Base-by-base conservation (phyloP, 31 red algal species). In the Odonthalia washingtoniensis region DNA sequence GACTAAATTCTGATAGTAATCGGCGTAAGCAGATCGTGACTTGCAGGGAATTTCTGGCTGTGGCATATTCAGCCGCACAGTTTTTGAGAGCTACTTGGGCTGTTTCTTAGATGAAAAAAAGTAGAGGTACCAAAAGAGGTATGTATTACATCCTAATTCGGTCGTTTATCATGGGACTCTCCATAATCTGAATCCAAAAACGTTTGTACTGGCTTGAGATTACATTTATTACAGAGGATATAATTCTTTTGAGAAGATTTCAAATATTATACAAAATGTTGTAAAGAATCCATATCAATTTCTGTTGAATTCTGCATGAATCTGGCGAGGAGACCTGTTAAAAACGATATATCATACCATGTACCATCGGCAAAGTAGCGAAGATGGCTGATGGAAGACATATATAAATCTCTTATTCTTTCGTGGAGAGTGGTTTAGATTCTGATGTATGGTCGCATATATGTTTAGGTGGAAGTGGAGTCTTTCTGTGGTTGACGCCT, bases 291-390 rank as follows among this genome's bases (percentile, higher is more conserved):
- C 21, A 14, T 21, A 21, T 57, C 21, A 14, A 14, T 14, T 57
- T 57, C 21, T 57, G 49, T 57, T 21, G 49, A 21, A 21, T 57
- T 57, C 12, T 57, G 9, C 12, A 14, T 57, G 49, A 14, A 21
- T 14, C 21, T 14, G 3, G 77, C 77, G 1, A 80, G 49, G 1
- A 4, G 40, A 2, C 16, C 1, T 2, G 40, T 52, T 30, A 64
- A 31, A 64, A 64, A 80, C 1, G 77, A 37, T 38, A 64, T 80
- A 24, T 80, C 77, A 31, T 44, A 52, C 12, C 46, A 26, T 31
- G 46, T 80, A 52, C 77, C 27, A 52, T 80, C 77, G 1, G 77
- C 45, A 1, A 80, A 5, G 46, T 36, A 80, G 24, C 4, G 77
- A 1, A 80, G 49, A 32, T 9, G 5, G 3, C 77, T 52, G 5